Evolutionary conservation across 345 rosid species (phyloP), one percentile per base, ranked within the genome.

Genomic region (Heritiera littoralis): DNA sequence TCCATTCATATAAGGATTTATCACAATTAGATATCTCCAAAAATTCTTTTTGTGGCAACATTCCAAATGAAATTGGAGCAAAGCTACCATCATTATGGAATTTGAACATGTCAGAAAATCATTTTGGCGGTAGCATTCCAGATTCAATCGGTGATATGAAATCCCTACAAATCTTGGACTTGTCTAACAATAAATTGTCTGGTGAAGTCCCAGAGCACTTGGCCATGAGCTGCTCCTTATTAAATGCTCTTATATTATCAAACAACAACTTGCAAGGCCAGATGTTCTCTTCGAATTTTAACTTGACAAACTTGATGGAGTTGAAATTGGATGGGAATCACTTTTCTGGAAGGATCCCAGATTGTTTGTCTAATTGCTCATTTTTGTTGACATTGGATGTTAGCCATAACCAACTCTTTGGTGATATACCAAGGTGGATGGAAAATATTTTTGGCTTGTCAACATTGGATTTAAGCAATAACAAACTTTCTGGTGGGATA

Each of bases 211-310:
- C 82, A 0, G 56, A 61, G 15, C 13, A 10, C 1, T 23, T 78
- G 18, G 55, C 81, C 66, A 48, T 3, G 11, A 28, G 80, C n/a
- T 77, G 81, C 32, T 1, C 1, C 3, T 14, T 1, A 7, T 51
- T 80, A 9, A 0, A 0, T 15, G 18, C 0, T 4, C 79, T 85
- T 0, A 48, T 12, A 52, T 28, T 85, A 23, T 82, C 84, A 17
- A 51, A 79, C 12, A 85, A 85, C 41, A 79, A 55, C 45, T 82
- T 84, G 72, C 78, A 70, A 10, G 87, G 87, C 14, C 60, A 2
- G 9, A 81, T 51, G 15, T 76, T 45, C 67, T 66, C 43, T 68
- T 43, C 10, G 66, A 9, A 28, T 0, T 43, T 38, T 6, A 7
- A n/a, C 55, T 30, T 23, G 56, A 58, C 43, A 55, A 68, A 80